Evolutionary conservation across 768 basidiomycete genomes (phyloP), one percentile per base, ranked within the genome.

Genomic region (Kwoniella dejecticola): DNA sequence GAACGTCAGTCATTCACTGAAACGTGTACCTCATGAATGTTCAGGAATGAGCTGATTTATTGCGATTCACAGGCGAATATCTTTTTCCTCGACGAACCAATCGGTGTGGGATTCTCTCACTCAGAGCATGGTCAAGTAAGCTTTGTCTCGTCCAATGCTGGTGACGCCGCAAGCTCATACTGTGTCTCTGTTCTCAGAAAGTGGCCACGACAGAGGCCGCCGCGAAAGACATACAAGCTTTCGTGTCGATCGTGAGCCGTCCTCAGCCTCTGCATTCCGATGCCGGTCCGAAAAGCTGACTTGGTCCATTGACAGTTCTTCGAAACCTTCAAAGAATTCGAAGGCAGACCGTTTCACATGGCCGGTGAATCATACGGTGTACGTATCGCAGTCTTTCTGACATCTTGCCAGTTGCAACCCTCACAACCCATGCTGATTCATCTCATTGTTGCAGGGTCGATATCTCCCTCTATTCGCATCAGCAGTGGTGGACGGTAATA

Each of bases 201-300:
- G 81, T 89, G 17, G 85, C 84, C 58, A 89, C 87, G 0, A 88
- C 89, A 0, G 89, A 91, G 77, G 86, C 86, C n/a, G 90, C 89
- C 0, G 87, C 89, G 3, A 84, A 83, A 63, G 87, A 91, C 69
- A 81, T 90, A 38, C 82, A 87, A 49, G 86, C 89, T 0, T 91
- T 91, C 77, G 81, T 90, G 54, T 81, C 84, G 1, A 87, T 91
- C 57, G 73, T 75, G n/a, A 62, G 66, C 33, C 19, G 11, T 10
- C 4, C 15, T 15, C 38, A 46, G 46, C 41, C 19, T 10, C 3
- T 38, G 19, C 26, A 21, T 29, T 44, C 5, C 23, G 30, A 62
- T 62, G 53, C 57, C 30, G 2, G 17, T 47, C 62, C 26, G 57
- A 4, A 17, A 53, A 21, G 46, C 26, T 41, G 26, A 44, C 19